A percentile compares a stretch with the other conserved stretches of the same genome.
phyloP scores from a whole-genome alignment of 768 basidiomycete genomes.

The Chalciporus sphaerocephalus region DNA sequence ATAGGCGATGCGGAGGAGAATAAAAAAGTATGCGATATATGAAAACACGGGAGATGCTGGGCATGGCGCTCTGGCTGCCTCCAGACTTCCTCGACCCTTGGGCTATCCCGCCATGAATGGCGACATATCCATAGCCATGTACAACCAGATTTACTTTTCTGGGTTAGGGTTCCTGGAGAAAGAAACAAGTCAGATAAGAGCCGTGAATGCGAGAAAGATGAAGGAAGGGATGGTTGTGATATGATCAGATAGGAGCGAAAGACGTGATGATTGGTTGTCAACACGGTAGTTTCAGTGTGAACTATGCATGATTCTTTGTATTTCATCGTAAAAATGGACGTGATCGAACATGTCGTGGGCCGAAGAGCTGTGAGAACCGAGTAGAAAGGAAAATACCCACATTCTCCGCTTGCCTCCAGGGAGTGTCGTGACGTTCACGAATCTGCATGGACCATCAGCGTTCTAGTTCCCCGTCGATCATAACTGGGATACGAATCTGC shows the following conservation, averaged over 20 bases:
- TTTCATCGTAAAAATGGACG: conserved; percentile 20
- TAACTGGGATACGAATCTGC: conserved; percentile 54
- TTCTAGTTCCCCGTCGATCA: not conserved
- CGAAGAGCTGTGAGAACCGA: conserved; percentile 73
- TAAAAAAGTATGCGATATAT: conserved; percentile 10
- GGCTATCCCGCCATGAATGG: conserved; percentile 14
- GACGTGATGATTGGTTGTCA: conserved; percentile 87
- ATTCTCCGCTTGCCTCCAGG: conserved; percentile 94
- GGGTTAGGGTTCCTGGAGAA: conserved; percentile 28
- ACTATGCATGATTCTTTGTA: conserved; percentile 72
- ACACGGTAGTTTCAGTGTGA: conserved; percentile 90
- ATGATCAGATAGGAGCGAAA: conserved; percentile 99
- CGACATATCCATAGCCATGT: conserved; percentile 8
- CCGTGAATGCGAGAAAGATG: not conserved
- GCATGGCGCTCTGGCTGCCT: conserved; percentile 8
- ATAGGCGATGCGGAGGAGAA: conserved; percentile 10
- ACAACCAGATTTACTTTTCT: conserved; percentile 21
- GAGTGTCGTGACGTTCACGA: conserved; percentile 89
- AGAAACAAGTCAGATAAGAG: conserved; percentile 6
- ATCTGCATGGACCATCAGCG: conserved; percentile 41
- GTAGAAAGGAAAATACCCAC: conserved; percentile 53
- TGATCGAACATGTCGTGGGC: conserved; percentile 36
- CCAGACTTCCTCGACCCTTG: conserved; percentile 9
- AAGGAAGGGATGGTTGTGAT: conserved; percentile 41
- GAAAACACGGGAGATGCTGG: conserved; percentile 5